phyloP scores from a whole-genome alignment of 768 basidiomycete species.

The Trametes sanguinea region DNA sequence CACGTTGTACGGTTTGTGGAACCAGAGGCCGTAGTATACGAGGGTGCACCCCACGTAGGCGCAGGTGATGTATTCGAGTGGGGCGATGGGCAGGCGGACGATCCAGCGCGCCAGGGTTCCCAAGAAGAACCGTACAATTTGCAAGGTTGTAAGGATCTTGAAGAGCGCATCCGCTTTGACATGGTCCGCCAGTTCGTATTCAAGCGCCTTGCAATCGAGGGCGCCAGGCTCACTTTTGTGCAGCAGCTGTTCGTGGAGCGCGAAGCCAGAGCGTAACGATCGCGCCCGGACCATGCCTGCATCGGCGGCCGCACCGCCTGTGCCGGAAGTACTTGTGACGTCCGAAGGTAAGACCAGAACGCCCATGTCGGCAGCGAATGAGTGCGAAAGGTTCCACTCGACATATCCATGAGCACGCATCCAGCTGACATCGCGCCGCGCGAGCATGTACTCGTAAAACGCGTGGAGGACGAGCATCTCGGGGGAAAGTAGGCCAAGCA shows the following conservation, averaged over 20 bases:
- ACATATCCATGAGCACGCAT: slow-evolving; percentile 20
- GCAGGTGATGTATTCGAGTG: slow-evolving; percentile 20
- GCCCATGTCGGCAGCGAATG: slow-evolving; percentile 23
- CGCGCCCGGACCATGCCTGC: not conserved
- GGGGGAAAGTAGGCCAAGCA: slow-evolving; percentile 20
- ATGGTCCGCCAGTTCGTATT: slow-evolving; percentile 19
- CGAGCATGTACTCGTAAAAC: slow-evolving; percentile 22
- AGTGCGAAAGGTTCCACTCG: slow-evolving; percentile 15
- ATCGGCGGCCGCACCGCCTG: not conserved
- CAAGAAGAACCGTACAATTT: slow-evolving; percentile 18
- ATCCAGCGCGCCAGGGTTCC: slow-evolving; percentile 8
- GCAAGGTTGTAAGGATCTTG: slow-evolving; percentile 20
- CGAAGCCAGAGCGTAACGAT: slow-evolving; percentile 16
- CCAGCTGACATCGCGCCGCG: slow-evolving; percentile 21
- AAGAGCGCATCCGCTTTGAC: slow-evolving; percentile 22
- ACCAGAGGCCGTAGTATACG: slow-evolving; percentile 20
- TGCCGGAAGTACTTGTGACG: not conserved
- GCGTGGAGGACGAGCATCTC: slow-evolving; percentile 25
- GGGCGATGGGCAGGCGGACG: slow-evolving; percentile 12
- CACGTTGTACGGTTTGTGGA: slow-evolving; percentile 22
- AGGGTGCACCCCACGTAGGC: slow-evolving; percentile 23
- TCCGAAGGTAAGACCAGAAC: not conserved
- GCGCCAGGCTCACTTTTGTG: slow-evolving; percentile 4
- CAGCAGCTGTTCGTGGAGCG: slow-evolving; percentile 17
- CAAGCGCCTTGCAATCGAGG: slow-evolving; percentile 20